These are phyloP conservation scores for Colletotrichum tanaceti DNA, from an alignment of 2,329 filamentous ascomycete genomes.

Conservation along the genomic window DNA sequence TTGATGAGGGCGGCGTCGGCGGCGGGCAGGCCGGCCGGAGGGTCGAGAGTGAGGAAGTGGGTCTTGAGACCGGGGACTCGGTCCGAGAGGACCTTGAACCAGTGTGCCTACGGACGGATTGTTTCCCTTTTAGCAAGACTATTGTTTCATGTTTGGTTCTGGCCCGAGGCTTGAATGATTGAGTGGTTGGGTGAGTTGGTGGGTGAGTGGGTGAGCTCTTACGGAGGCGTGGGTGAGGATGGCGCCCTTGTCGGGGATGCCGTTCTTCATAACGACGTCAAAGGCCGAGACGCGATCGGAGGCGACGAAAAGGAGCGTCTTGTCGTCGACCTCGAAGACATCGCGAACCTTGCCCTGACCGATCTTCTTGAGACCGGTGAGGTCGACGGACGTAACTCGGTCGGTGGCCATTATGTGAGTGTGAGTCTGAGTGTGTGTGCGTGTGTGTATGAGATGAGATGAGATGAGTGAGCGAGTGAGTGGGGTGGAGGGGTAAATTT, in stretches of 20 bases:
- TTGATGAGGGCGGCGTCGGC: constrained; percentile 65
- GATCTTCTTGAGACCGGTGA: constrained; percentile 42
- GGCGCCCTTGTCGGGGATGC: constrained; percentile 65
- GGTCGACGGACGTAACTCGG: constrained; percentile 37
- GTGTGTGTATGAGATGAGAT: constrained; percentile 15
- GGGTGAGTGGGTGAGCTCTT: background rate
- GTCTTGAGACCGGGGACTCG: constrained; percentile 61
- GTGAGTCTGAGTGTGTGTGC: background rate
- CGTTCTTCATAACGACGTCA: constrained; percentile 88
- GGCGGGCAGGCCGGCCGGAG: constrained; percentile 50
- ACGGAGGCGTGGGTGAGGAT: constrained; percentile 58
- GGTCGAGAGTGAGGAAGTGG: constrained; percentile 62
- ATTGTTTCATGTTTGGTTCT: background rate
- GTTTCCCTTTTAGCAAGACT: background rate
- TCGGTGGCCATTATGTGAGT: constrained; percentile 27
- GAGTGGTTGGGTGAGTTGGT: background rate
- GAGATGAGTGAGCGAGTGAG: constrained; percentile 9
- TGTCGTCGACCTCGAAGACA: constrained; percentile 77
- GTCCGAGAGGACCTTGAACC: constrained; percentile 63
- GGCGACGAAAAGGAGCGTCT: constrained; percentile 83
- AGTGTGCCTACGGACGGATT: constrained; percentile 53
- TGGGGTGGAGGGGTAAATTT: constrained; percentile 35
- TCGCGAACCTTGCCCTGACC: constrained; percentile 79
- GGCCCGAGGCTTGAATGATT: too few species aligned
- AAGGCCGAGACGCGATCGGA: constrained; percentile 95